Percentiles rank a stretch among this genome's conserved stretches.
Evolutionary conservation across 805 yeast genomes (phyloP).

Genomic region (Maudiozyma bulderi): DNA sequence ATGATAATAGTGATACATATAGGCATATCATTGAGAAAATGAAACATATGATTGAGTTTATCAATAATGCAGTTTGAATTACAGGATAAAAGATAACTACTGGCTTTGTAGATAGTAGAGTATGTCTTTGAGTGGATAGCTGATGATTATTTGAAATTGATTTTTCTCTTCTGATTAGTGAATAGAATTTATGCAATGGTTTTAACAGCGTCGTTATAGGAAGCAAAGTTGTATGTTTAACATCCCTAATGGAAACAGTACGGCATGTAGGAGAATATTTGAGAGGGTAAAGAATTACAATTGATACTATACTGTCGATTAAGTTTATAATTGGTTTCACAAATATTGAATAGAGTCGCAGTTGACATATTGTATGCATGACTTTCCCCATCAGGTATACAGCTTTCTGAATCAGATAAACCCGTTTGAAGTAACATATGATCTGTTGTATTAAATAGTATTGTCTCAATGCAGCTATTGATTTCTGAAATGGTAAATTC

Average conservation of each 20-base stretch:
- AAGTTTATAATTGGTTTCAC: background rate
- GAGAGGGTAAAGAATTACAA: background rate
- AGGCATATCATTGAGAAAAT: background rate
- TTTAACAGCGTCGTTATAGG: background rate
- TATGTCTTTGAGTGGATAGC: background rate
- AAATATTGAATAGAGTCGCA: background rate
- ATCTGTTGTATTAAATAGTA: background rate
- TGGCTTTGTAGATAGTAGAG: background rate
- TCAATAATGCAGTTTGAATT: background rate
- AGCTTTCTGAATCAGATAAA: background rate
- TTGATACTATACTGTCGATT: background rate
- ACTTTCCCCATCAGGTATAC: background rate
- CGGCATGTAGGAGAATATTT: background rate
- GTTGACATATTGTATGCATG: background rate
- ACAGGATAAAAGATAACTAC: background rate
- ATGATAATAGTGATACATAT: background rate
- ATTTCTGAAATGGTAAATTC: background rate
- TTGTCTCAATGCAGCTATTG: background rate
- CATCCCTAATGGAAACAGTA: background rate
- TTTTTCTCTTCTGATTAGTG: background rate
- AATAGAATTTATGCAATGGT: background rate
- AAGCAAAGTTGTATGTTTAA: background rate
- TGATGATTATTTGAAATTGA: background rate
- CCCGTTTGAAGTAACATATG: background rate
- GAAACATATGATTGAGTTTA: background rate